Evolutionary conservation across 495 filamentous ascomycete genomes (phyloP), one percentile per base, ranked within the genome.

Genomic region (Hypoxylon intermedium): DNA sequence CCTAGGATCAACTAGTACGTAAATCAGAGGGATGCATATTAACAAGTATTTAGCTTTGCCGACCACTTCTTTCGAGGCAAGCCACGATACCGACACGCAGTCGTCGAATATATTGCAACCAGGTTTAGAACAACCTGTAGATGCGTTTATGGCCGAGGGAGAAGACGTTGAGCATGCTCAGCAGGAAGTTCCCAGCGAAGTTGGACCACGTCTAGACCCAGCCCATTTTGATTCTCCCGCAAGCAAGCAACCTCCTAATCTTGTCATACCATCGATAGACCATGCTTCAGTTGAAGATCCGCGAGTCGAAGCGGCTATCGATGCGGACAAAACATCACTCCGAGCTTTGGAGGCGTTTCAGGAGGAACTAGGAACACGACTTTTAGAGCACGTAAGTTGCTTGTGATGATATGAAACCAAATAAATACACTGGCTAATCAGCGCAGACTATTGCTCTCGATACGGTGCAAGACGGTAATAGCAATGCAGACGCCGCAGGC

Each of bases 261-360:
- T 16, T 13, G 42, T 9, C 20, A 13, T 11, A 5, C 16, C 36
- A 38, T 0, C 36, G 20, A 20, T 44, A 6, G 19, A 40, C 20
- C 23, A 26, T 23, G 7, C 13, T 19, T 12, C 5, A 2, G 23
- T 16, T n/a, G 15, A 41, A 13, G 45, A 52, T 15, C 9, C 19
- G 4, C 45, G 23, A 40, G 23, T 12, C 15, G 18, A 34, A n/a
- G 20, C 23, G n/a, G n/a, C n/a, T n/a, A n/a, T n/a, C n/a, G n/a
- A n/a, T n/a, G n/a, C n/a, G n/a, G n/a, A n/a, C n/a, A n/a, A n/a
- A n/a, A n/a, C n/a, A n/a, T n/a, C n/a, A n/a, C 75, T 78, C 40
- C 82, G 83, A 53, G 83, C 84, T 2, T 76, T 92, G 4, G 85
- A 90, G 45, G 81, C 82, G 12, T 92, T 87, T 63, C 81, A 82